Base-by-base conservation (phyloP, 2,329 filamentous ascomycete species). In the Alternaria rosae region DNA sequence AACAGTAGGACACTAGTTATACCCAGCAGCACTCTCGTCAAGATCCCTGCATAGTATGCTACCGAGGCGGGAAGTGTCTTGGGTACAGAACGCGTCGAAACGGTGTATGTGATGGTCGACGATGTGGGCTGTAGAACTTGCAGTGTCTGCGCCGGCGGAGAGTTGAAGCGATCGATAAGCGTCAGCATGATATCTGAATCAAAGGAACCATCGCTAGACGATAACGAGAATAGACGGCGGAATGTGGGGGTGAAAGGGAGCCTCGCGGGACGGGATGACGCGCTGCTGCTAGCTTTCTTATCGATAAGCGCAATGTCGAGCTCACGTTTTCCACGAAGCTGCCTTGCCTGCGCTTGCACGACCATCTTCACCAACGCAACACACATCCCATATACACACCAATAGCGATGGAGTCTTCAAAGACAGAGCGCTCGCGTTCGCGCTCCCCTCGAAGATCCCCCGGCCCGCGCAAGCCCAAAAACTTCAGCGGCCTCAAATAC, bases 71-170 rank as follows among this genome's bases (percentile, higher is more conserved):
- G 73, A 30, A 85, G 72, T 15, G 82, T 85, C 10, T 77, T 78
- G 35, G 79, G 80, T 12, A 79, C 74, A 12, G 91, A 88, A 45
- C 89, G 88, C 60, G 94, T 97, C 35, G 94, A 95, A 58, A 97
- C 92, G 28, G 91, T 96, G 85, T 94, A 98, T 69, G 92, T 91
- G 76, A 92, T 89, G n/a, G 95, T 97, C 3, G 93, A 96, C 48
- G 92, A 90, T 23, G 95, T 84, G 12, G 83, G 83, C n/a, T 73
- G 67, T 10, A 75, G 55, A 12, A 62, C 70, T 9, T 57, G 72
- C 0, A 78, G 66, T 6, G 65, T 72, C 20, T 74, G 72, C 4
- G 62, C 38, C 3, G 74, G 70, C 3, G 76, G 77, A 13, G 75
- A 70, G 8, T 57, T 72, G 17, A 77, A 57, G 54, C 66, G 67